Base-by-base conservation (phyloP, 2,329 filamentous ascomycete species). In the Botryosphaeria dothidea region DNA sequence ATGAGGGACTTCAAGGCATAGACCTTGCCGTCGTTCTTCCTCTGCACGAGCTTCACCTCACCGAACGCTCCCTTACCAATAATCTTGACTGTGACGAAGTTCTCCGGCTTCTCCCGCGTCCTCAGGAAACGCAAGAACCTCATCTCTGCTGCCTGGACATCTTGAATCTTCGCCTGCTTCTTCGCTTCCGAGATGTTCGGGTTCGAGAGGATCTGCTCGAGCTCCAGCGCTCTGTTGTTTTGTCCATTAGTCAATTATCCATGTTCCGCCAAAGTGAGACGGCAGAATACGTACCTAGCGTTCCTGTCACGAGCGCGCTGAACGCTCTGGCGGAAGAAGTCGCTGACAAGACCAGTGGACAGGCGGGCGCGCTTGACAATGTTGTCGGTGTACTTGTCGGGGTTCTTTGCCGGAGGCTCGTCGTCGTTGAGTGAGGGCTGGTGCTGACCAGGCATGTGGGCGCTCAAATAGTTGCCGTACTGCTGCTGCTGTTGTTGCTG, bases 51-150 rank as follows among this genome's bases (percentile, higher is more conserved):
- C 81, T 97, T 96, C 73, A 99, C 95, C 80, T 99, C 95, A 77
- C 95, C 95, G 74, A 99, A 99, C 15, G 95, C 95, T 79, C 95
- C 95, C 84, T 99, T 99, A 75, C 95, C 95, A 72, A 99, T 99
- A 71, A 98, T 94, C 84, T 98, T 98, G 79, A 98, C 86, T 1
- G 94, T 98, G 69, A 89, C 88, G 84, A 98, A 99, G 82, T 98
- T 98, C 71, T 94, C 89, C 11, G 94, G 93, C 78, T 90, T 90
- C 77, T 98, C 93, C 79, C 92, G 94, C 65, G 94, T 97, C 65
- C 94, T 89, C 73, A 98, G 83, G 83, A 98, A 97, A 43, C 94
- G 92, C 68, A 99, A 84, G 79, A 97, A 98, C 73, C 93, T 92
- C 58, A 92, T 92, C 78, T 98, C 94, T 72, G 93, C 92, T 73